Base-by-base conservation (phyloP, 2,329 filamentous ascomycete genomes). In the Cercospora sojina region DNA sequence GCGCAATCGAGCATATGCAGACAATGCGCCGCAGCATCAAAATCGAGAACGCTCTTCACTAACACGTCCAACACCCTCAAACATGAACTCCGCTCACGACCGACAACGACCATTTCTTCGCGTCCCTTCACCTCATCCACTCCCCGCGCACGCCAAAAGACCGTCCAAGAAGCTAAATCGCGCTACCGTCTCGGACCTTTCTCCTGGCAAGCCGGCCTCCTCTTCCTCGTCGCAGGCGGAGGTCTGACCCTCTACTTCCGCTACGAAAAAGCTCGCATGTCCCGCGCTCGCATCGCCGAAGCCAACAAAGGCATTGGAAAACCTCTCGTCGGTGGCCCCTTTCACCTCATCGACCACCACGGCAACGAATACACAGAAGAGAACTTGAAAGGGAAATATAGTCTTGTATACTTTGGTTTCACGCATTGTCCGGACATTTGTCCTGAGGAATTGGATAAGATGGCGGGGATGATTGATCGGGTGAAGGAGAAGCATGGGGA, bases 381-480 rank as follows among this genome's bases (percentile, higher is more conserved):
- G 76, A 88, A 94, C 79, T 85, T 98, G 83, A 91, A 90, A 83
- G 95, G 95, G 62, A 91, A 91, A 79, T 95, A 97, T 81, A 86
- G 87, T 64, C 79, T 96, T 81, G 91, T 98, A 41, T 99, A 99
- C 82, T 99, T 99, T 78, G 95, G 95, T 75, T 99, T 99, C 85
- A 94, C 92, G 8, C 93, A 97, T 80, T 99, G 95, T 79, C 95
- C 95, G 25, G 95, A 99, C 78, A 99, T 99, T 78, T 99, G 95
- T 83, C 95, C 95, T 35, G 95, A 99, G 77, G 95, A 99, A 81
- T 90, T 99, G 74, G 95, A 99, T 83, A 99, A 99, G 84, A 97
- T 99, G 93, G 91, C 94, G n/a, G 85, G 86, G 66, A 97, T 98
- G 87, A 90, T 96, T 76, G 93, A 99, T 77, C 83, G 83, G 66